These are phyloP conservation scores for Picea glauca DNA, from an alignment of 75 land plant species.

Conservation along the genomic window DNA sequence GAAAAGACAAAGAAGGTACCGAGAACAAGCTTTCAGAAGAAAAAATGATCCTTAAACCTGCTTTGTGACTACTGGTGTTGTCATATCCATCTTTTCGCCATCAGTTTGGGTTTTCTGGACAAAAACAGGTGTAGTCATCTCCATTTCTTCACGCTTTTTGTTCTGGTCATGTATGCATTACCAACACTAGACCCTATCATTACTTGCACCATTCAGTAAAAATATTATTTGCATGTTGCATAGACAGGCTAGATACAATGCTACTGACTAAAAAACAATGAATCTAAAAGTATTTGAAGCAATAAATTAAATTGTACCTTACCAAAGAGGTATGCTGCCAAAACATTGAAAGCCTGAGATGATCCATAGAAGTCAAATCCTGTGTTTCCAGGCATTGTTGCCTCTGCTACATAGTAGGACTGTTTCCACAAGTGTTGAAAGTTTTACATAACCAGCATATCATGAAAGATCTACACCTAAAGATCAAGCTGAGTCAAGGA, in stretches of 20 bases:
- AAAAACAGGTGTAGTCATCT: conserved; percentile 93
- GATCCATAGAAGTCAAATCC: conserved; percentile 94
- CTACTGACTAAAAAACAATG: background rate
- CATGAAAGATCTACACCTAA: background rate
- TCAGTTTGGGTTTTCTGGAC: conserved; percentile 33
- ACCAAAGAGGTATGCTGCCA: conserved; percentile 94
- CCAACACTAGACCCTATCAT: background rate
- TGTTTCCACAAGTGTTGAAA: conserved; percentile 17
- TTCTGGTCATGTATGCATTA: conserved; percentile 39
- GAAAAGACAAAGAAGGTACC: background rate
- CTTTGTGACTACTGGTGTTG: conserved; percentile 90
- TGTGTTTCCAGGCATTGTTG: conserved; percentile 74
- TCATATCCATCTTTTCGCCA: conserved; percentile 96
- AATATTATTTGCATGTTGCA: background rate
- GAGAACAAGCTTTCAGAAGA: background rate
- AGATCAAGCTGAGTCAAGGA: background rate
- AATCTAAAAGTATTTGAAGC: background rate
- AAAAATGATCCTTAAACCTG: conserved; percentile 18
- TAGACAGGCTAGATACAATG: no score
- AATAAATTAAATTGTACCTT: conserved; percentile 46
- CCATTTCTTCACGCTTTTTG: conserved; percentile 53
- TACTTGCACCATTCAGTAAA: background rate
- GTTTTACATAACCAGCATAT: background rate
- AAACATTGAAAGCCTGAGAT: conserved; percentile 77
- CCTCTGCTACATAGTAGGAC: conserved; percentile 89